A percentile compares a stretch with the other conserved stretches of the same genome.
phyloP scores from a whole-genome alignment of 176 grass and related monocot genomes.

The Thalia dealbata region DNA sequence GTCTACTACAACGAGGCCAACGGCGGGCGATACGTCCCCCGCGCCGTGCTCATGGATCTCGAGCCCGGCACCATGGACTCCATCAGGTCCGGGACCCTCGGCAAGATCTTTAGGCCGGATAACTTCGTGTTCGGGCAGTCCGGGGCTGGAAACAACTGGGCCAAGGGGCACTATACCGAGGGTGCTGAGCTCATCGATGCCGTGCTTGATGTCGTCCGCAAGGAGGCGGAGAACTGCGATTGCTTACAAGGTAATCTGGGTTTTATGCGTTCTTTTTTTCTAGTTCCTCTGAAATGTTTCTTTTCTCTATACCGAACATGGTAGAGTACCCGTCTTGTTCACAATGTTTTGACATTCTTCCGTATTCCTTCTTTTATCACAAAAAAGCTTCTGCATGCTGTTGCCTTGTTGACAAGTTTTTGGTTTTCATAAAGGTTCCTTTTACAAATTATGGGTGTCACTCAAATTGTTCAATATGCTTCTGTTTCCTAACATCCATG shows the following conservation, averaged over 20 bases:
- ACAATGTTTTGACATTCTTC: neutral
- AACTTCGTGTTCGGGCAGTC: slow-evolving; percentile 98
- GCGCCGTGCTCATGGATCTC: slow-evolving; percentile 91
- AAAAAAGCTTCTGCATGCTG: too few relatives aligned
- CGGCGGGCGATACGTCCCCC: slow-evolving; percentile 57
- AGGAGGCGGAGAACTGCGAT: slow-evolving; percentile 98
- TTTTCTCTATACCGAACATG: neutral
- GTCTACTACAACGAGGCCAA: slow-evolving; percentile 98
- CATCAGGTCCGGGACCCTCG: slow-evolving; percentile 55
- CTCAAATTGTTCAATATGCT: too few relatives aligned
- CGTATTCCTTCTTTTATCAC: neutral
- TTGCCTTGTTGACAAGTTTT: too few relatives aligned
- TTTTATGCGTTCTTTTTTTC: neutral
- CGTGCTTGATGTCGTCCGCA: slow-evolving; percentile 88
- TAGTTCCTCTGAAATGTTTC: neutral
- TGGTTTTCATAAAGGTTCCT: too few relatives aligned
- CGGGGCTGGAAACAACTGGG: slow-evolving; percentile 92
- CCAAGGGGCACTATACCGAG: slow-evolving; percentile 92
- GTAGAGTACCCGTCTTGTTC: neutral
- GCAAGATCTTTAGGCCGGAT: slow-evolving; percentile 91
- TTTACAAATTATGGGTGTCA: neutral
- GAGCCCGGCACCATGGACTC: slow-evolving; percentile 92
- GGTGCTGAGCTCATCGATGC: slow-evolving; percentile 92
- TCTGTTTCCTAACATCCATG: too few relatives aligned
- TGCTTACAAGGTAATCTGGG: slow-evolving; percentile 58